Evolutionary conservation across 768 basidiomycete genomes (phyloP), one percentile per base, ranked within the genome.

Genomic region (Hericium rajendrae): DNA sequence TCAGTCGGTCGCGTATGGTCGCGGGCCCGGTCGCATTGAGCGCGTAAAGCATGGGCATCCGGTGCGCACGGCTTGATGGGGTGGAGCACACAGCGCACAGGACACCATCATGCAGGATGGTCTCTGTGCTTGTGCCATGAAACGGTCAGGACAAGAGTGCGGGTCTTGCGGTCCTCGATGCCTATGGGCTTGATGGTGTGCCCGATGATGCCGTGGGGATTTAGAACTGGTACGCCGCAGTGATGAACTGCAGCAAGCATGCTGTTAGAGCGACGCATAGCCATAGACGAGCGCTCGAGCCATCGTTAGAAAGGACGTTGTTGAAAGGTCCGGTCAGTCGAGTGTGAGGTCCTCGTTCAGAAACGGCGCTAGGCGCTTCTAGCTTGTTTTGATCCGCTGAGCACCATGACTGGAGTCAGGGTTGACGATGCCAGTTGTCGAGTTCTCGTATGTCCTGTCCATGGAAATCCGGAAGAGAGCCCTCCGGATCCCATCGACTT

Each of bases 31-130:
- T 65, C 3, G 60, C 65, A 43, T 75, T 68, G 3, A 76, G 59
- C 46, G 62, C 62, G n/a, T 51, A 55, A 2, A 74, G 48, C 2
- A 76, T 63, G 13, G 85, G 86, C 0, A 70, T 71, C 85, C 85
- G 88, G 39, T 73, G 70, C 0, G 67, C 59, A 20, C 84, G 78
- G 38, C 71, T 76, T 15, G 61, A 65, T 2, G 71, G 78, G 0
- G 74, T 76, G 1, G 84, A 84, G 63, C 86, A 87, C 11, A 85
- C 83, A 6, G 85, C 74, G 62, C 4, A 26, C 26, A 87, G 51
- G 20, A 81, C 61, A 24, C 84, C 83, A 0, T 78, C 73, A 57
- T 85, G 83, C n/a, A 84, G 69, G 3, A 83, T 75, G 26, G 79
- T 66, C 65, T 86, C 84, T 86, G 59, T 26, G 26, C 26, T 26